A percentile compares a stretch with the other conserved stretches of the same genome.
Conservation (phyloP, 345 rosid species). For the Stellera chamaejasme region DNA sequence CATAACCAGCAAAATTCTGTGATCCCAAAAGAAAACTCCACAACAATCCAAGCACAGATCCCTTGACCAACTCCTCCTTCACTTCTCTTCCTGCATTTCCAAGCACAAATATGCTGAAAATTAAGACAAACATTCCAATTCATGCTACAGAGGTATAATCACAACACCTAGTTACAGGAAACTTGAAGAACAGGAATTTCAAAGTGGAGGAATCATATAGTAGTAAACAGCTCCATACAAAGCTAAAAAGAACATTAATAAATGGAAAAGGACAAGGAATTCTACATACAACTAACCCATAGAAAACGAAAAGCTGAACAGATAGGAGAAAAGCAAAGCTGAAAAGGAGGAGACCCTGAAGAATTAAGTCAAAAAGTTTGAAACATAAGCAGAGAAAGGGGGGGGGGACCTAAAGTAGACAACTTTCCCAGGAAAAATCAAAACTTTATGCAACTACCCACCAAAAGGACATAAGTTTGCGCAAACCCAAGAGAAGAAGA, state of each 20-base stretch:
- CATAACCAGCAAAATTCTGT: conserved; percentile 5
- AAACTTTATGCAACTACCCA: conserved; percentile 11
- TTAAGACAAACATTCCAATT: conserved; percentile 3
- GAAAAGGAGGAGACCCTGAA: background rate
- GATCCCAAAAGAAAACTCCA: conserved; percentile 1
- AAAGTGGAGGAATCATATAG: conserved; percentile 6
- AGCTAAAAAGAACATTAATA: conserved; percentile 3
- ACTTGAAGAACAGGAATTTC: conserved; percentile 1
- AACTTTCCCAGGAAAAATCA: background rate
- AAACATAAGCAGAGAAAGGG: background rate
- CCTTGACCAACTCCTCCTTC: conserved; percentile 16
- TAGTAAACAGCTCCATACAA: background rate
- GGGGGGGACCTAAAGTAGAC: background rate
- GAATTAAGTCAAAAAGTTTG: background rate
- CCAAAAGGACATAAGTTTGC: conserved; percentile 10
- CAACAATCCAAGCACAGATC: conserved; percentile 7
- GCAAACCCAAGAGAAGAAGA: conserved; percentile 23
- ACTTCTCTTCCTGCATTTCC: conserved; percentile 19
- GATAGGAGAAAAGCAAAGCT: background rate
- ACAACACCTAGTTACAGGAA: conserved; percentile 4
- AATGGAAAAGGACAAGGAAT: conserved; percentile 1
- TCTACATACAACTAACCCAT: background rate
- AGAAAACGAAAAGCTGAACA: conserved; percentile 12
- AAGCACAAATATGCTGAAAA: background rate
- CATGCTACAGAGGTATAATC: background rate